Conservation (phyloP, 2,329 filamentous ascomycete genomes). For the Exophiala lecanii-corni region DNA sequence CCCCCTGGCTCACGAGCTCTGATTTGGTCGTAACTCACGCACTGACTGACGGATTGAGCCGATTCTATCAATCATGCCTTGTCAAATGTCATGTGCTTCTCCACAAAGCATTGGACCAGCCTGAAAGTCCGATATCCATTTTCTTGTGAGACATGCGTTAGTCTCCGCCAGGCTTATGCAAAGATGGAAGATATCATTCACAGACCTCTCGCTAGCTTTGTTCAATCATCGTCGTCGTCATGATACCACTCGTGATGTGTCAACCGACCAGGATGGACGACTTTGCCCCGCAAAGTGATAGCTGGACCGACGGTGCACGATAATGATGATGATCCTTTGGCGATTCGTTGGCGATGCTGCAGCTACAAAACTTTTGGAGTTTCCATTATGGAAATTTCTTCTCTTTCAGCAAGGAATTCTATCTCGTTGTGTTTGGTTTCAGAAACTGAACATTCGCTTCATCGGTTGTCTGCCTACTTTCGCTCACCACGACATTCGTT, state of each 20-base stretch:
- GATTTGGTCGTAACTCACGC: no score
- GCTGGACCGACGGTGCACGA: no score
- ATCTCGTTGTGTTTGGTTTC: not conserved
- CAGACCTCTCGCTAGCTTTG: not conserved
- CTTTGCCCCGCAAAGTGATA: not conserved
- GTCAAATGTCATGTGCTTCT: not conserved
- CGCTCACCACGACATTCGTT: constrained; percentile 4
- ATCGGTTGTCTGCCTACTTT: constrained; percentile 13
- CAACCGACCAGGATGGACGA: not conserved
- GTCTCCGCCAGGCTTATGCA: not conserved
- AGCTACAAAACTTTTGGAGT: not conserved
- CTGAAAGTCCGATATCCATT: no score
- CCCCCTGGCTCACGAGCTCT: no score
- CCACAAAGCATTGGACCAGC: no score
- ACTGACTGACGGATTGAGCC: not conserved
- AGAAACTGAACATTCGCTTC: constrained; percentile 11
- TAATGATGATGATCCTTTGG: no score
- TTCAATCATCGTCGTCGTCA: not conserved
- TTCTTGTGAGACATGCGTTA: not conserved
- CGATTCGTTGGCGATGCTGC: no score
- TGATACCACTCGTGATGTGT: not conserved
- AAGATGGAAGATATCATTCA: not conserved
- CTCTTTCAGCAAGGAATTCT: not conserved
- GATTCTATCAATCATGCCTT: not conserved
- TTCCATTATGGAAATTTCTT: not conserved